Base-by-base conservation (phyloP, 345 rosid genomes). In the Atalantia buxifolia region DNA sequence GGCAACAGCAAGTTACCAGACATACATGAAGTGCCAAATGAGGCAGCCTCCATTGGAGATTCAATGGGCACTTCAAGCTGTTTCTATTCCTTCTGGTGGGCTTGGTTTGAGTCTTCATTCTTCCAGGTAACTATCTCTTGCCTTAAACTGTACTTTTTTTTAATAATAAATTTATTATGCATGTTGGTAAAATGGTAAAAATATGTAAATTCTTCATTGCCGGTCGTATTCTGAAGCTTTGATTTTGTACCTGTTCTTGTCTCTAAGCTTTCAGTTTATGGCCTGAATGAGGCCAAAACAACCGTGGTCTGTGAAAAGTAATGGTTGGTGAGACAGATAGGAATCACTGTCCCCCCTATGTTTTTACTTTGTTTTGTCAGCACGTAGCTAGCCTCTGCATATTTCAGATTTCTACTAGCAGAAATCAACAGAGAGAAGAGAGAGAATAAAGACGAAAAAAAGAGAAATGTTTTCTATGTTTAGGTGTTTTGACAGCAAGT, bases 51-150 rank as follows among this genome's bases (percentile, higher is more conserved):
- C 93, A 72, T 90, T 94, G 76, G 98, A 94, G 81, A 79, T 80
- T 71, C 92, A 91, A 66, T 94, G 98, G 98, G 84, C 84, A 72
- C 88, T 92, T 81, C 94, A 91, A 83, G 90, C 94, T 77, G 93
- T 94, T 77, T 89, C 97, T 13, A 81, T 92, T 84, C 98, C 97
- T 24, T 87, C 97, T 21, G 90, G 89, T 70, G 98, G 90, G 66
- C 92, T 94, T 82, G 91, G 88, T 21, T 76, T 94, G 82, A 88
- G 90, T 77, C 97, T 94, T 80, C 93, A 90, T 78, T 88, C 87
- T 81, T 81, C 97, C 77, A 89, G 97, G 97, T 91, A 68, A 22
- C 67, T 36, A 36, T 66, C 42, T 63, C 38, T 13, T 63, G 10
- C 13, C 68, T 36, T 61, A 24, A 50, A 45, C 60, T 48, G n/a